A percentile compares a stretch with the other conserved stretches of the same genome.
These are phyloP conservation scores for Picea sitchensis DNA, from an alignment of 75 land plant genomes.

Conservation along the genomic window DNA sequence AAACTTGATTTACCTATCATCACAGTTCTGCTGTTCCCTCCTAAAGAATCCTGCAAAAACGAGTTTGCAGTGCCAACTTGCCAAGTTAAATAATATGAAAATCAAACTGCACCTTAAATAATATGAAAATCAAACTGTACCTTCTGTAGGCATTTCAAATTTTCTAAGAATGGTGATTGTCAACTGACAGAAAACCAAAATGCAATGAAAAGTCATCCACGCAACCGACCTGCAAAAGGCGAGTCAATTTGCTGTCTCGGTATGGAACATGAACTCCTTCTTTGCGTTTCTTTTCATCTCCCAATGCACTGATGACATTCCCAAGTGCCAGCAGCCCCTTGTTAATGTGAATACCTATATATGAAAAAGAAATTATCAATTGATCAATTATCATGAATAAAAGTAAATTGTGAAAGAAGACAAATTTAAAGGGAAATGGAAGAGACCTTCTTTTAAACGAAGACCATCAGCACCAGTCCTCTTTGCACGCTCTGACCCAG, in stretches of 20 bases:
- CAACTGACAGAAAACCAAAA: not conserved
- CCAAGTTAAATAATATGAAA: not conserved
- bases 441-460: constrained; percentile 95
- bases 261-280: constrained; percentile 99
- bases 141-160: not conserved
- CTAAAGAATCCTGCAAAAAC: constrained; percentile 89
- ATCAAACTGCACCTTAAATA: not conserved
- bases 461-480: constrained; percentile 96
- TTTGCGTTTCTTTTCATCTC: constrained; percentile 97
- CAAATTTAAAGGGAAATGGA: not conserved
- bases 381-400: constrained; percentile 1
- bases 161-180: not conserved
- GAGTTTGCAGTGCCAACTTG: not conserved
- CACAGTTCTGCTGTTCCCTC: constrained; percentile 97
- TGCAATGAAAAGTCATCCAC: not conserved
- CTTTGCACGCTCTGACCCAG: constrained; percentile 98
- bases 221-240: constrained; percentile 79
- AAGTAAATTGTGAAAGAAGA: constrained; percentile 2
- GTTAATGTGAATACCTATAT: constrained; percentile 93
- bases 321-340: constrained; percentile 97
- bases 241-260: constrained; percentile 96
- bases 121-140: no score
- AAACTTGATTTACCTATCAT: constrained; percentile 83
- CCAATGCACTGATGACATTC: constrained; percentile 98
- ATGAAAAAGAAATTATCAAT: not conserved